Evolutionary conservation across 306 rosid species (phyloP).

Genomic region (Vigna radiata): DNA sequence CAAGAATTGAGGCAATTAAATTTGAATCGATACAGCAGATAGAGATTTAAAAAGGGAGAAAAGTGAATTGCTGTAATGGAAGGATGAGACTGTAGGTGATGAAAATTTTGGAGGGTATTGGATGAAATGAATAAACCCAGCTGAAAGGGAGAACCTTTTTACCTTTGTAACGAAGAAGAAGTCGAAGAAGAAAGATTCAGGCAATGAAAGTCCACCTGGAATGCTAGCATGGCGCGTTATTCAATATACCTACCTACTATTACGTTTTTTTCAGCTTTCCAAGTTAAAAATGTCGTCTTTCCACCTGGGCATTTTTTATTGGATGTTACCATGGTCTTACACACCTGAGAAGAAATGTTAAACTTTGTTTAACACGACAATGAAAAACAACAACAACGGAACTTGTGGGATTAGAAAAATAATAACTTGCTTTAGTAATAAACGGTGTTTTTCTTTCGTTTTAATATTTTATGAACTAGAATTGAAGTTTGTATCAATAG

Average conservation of each 20-base stretch:
- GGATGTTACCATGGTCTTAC: not conserved
- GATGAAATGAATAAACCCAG: slow-evolving; percentile 35
- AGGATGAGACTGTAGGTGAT: not conserved
- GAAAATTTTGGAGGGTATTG: slow-evolving; percentile 2
- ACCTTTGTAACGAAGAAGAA: not conserved
- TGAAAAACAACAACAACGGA: not conserved
- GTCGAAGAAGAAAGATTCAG: not conserved
- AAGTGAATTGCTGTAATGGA: not conserved
- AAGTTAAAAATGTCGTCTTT: not conserved
- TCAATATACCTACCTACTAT: not conserved
- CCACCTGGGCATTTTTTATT: not conserved
- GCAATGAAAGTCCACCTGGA: slow-evolving; percentile 15
- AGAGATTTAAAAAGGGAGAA: not conserved
- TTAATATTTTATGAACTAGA: not conserved
- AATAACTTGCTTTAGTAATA: not conserved
- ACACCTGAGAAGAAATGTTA: not conserved
- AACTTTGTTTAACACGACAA: not conserved
- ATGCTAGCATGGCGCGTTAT: not conserved
- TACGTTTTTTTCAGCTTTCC: not conserved
- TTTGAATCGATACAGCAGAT: slow-evolving; percentile 14
- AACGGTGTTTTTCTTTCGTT: not conserved
- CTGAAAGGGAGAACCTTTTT: not conserved
- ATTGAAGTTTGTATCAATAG: not conserved
- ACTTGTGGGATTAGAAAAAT: too few species aligned
- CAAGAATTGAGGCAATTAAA: slow-evolving; percentile 15